These are phyloP conservation scores for Colletotrichum agaves DNA, from an alignment of 2,329 filamentous ascomycete species.

Conservation along the genomic window DNA sequence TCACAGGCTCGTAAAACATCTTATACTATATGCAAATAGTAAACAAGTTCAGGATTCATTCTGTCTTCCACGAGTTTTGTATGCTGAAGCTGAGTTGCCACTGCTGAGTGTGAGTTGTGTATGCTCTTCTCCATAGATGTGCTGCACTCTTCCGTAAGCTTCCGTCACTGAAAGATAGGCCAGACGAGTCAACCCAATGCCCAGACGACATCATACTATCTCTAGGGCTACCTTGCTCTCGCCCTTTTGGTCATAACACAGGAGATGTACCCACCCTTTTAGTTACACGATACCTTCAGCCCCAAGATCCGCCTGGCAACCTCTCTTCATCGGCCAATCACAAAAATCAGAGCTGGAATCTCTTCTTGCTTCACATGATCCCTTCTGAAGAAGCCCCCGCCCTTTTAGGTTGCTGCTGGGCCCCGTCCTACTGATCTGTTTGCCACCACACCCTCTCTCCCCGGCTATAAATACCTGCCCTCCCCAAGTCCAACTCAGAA, in stretches of 20 bases:
- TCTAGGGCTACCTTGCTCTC: background rate
- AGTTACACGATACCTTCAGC: background rate
- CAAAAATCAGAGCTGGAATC: slow-evolving; percentile 8
- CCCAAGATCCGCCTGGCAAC: background rate
- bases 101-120: background rate
- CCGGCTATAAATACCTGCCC: slow-evolving; percentile 7
- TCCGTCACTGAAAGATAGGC: background rate
- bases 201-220: background rate
- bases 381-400: background rate
- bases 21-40: too few relatives aligned
- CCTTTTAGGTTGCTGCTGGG: background rate
- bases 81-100: background rate
- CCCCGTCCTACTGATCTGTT: background rate
- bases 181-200: background rate
- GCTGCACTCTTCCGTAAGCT: background rate
- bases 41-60: background rate
- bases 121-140: background rate
- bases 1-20: too few relatives aligned
- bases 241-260: background rate
- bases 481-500: background rate
- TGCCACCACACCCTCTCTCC: background rate
- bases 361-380: background rate
- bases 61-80: background rate
- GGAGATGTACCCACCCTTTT: background rate
- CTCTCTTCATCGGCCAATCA: slow-evolving; percentile 11